Evolutionary conservation across 768 basidiomycete genomes (phyloP), one percentile per base, ranked within the genome.

Genomic region (Lactarius tabidus): DNA sequence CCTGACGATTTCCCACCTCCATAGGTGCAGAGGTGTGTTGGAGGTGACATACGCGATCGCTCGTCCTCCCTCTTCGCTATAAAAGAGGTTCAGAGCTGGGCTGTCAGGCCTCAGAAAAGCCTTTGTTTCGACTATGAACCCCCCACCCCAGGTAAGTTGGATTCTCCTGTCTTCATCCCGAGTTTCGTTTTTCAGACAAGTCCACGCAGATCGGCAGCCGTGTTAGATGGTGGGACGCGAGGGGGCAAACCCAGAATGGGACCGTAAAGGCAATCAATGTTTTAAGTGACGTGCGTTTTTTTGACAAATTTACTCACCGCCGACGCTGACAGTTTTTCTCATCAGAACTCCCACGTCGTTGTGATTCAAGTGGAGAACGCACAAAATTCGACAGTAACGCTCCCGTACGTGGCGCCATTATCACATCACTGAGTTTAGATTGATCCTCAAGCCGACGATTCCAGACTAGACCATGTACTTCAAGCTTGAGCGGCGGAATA

Each of bases 91-190:
- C 53, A 33, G 65, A 59, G 53, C n/a, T 55, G 67, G 23, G 18
- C 52, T 18, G n/a, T 64, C 62, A 59, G 59, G 52, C 62, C 58
- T 57, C 33, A 14, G 23, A 54, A 38, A n/a, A 28, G 28, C 72
- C 81, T 74, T 76, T 86, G 83, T 85, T 85, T 84, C 82, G 86
- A 82, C 85, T 87, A 89, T 89, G 87, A 89, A 70, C 57, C 55
- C 53, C 12, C 53, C 62, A 3, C 84, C 39, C 86, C 88, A 71
- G 68, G 86, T 77, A n/a, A 33, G 59, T 53, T 61, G 35, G 10
- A 38, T 2, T 33, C 35, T 41, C 28, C 26, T 61, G 31, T 31
- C 41, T 28, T 53, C 61, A 52, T 48, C 57, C 61, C 59, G 58
- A 43, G n/a, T 57, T 53, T 57, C 60, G 67, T 70, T 68, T 65